phyloP scores from a whole-genome alignment of 805 yeast genomes.

The Cyberlindnera amylophila region DNA sequence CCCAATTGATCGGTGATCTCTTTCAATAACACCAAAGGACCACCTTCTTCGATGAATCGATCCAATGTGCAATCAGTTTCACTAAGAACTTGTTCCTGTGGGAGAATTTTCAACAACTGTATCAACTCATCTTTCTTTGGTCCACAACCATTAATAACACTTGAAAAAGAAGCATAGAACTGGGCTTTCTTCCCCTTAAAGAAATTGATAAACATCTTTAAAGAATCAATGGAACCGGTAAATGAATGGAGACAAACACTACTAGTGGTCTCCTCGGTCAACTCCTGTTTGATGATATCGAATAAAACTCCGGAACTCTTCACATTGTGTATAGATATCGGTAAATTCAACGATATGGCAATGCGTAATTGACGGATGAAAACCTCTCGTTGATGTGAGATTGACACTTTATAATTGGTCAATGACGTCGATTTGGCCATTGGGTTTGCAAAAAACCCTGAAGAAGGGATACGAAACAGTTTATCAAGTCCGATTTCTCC shows the following conservation, averaged over 20 bases:
- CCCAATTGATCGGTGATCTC: slow-evolving; percentile 5
- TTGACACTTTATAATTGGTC: slow-evolving; percentile 48
- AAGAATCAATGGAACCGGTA: slow-evolving; percentile 76
- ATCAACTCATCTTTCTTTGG: slow-evolving; percentile 7
- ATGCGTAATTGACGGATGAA: slow-evolving; percentile 48
- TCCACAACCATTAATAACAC: slow-evolving; percentile 12
- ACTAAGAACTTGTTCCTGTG: slow-evolving; percentile 11
- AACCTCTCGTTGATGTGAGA: slow-evolving; percentile 63
- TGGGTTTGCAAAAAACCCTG: slow-evolving; percentile 48
- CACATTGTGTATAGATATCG: slow-evolving; percentile 82
- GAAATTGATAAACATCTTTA: slow-evolving; percentile 39
- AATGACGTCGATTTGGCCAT: slow-evolving; percentile 19
- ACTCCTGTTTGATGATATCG: slow-evolving; percentile 35
- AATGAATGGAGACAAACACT: slow-evolving; percentile 75
- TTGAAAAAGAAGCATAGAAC: slow-evolving; percentile 16
- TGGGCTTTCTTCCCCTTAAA: slow-evolving; percentile 9
- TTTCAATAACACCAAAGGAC: slow-evolving; percentile 2
- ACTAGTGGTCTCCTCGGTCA: slow-evolving; percentile 24
- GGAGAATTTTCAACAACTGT: not conserved
- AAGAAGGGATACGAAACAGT: slow-evolving; percentile 59
- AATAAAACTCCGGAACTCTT: slow-evolving; percentile 65
- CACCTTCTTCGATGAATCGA: slow-evolving; percentile 3
- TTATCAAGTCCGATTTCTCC: slow-evolving; percentile 95
- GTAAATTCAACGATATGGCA: slow-evolving; percentile 45
- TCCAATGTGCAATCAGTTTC: slow-evolving; percentile 26